These are phyloP conservation scores for Thraustochytrium sp. DNA, from an alignment of 352 stramenopile genomes.

Conservation along the genomic window DNA sequence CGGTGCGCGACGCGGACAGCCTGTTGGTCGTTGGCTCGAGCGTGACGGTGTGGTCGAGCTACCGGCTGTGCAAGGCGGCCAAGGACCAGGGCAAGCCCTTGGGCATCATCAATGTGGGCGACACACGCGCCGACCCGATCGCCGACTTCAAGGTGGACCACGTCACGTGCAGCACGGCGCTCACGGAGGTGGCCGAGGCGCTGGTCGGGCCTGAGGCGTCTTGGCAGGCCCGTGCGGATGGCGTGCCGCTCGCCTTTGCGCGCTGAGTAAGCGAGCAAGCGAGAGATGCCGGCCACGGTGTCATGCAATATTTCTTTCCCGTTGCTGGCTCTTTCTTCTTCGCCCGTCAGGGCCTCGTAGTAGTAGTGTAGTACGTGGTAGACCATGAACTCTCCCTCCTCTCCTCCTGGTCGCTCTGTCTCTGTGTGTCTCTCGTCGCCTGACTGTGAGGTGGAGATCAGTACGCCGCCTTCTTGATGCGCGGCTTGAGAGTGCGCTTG, in stretches of 20 bases:
- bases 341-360: too few species aligned
- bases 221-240: not conserved
- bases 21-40: slow-evolving; percentile 86
- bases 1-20: slow-evolving; percentile 70
- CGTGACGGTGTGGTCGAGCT: slow-evolving; percentile 87
- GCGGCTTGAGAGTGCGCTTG: slow-evolving; percentile 11
- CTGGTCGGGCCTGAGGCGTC: not conserved
- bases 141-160: slow-evolving; percentile 65
- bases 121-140: slow-evolving; percentile 72
- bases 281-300: too few species aligned
- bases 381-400: too few species aligned
- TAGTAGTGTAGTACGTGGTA: too few species aligned
- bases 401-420: too few species aligned
- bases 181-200: not conserved
- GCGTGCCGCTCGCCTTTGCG: not conserved
- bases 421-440: too few species aligned
- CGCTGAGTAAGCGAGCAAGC: too few species aligned
- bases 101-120: slow-evolving; percentile 75
- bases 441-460: too few species aligned
- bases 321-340: too few species aligned
- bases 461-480: slow-evolving; percentile 17
- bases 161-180: not conserved
- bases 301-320: too few species aligned
- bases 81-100: slow-evolving; percentile 62
- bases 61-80: slow-evolving; percentile 77